A percentile compares a stretch with the other conserved stretches of the same genome.
Evolutionary conservation across 805 yeast species (phyloP).

Genomic region (Hanseniaspora clermontiae): DNA sequence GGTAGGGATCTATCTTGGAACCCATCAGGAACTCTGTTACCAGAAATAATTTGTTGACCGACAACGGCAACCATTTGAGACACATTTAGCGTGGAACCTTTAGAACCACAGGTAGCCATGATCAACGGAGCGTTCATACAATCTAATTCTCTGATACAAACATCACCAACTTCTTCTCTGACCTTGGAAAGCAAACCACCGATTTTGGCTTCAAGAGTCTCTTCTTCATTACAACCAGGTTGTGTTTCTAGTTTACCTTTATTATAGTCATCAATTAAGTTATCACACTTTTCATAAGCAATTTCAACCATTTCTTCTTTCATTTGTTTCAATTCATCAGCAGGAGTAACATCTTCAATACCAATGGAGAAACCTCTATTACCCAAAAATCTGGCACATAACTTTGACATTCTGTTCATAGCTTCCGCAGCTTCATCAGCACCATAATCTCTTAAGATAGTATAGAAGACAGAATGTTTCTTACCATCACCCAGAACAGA

Average conservation of each 20-base stretch:
- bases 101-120: slow-evolving; percentile 99
- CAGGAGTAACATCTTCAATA: slow-evolving; percentile 94
- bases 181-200: slow-evolving; percentile 93
- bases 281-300: slow-evolving; percentile 87
- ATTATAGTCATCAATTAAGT: slow-evolving; percentile 62
- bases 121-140: slow-evolving; percentile 88
- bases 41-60: slow-evolving; percentile 96
- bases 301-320: slow-evolving; percentile 82
- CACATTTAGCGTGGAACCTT: slow-evolving; percentile 94
- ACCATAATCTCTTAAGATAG: slow-evolving; percentile 92
- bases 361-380: slow-evolving; percentile 96
- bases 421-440: slow-evolving; percentile 89
- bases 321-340: slow-evolving; percentile 53
- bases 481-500: slow-evolving; percentile 95
- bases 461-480: slow-evolving; percentile 89
- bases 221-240: slow-evolving; percentile 98
- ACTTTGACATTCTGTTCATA: slow-evolving; percentile 98
- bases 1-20: slow-evolving; percentile 97
- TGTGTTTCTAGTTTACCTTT: slow-evolving; percentile 89
- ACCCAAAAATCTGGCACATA: slow-evolving; percentile 90
- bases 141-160: slow-evolving; percentile 84
- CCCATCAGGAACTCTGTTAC: slow-evolving; percentile 99
- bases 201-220: slow-evolving; percentile 92
- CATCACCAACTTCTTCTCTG: slow-evolving; percentile 98
- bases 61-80: slow-evolving; percentile 99